Evolutionary conservation across 202 grass and related monocot species (phyloP), one percentile per base, ranked within the genome.

Genomic region (Zizania palustris): DNA sequence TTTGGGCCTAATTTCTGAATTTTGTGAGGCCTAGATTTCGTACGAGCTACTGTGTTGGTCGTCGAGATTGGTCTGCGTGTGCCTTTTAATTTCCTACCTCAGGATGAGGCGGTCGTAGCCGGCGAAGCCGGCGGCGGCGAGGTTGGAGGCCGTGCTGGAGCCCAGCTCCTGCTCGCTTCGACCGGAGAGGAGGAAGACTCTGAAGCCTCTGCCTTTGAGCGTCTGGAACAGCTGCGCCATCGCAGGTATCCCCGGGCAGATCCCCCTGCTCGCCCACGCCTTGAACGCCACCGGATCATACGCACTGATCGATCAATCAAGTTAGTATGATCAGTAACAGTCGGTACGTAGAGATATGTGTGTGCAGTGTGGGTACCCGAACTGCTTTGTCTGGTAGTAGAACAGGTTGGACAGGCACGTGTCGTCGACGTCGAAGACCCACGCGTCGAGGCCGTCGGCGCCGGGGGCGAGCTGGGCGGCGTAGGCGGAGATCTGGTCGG

Each of bases 401-500:
- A 67, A 43, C 59, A 93, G 84, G 76, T 97, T 97, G 56, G 94
- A 97, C 3, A 93, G 72, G 85, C 91, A 94, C 0, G 95, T 97
- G 77, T 97, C 91, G 78, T 97, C 89, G 35, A 97, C 49, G 73
- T 97, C 91, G 0, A 97, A 6, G 21, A 94, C 61, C 95, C 95
- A 97, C 4, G 91, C 91, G 63, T 97, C 91, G 60, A 71, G 84
- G 3, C 76, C 88, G 61, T 90, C 91, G 5, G 1, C 86, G 9
- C 5, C 80, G 9, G 70, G 74, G 5, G 36, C 42, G 6, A 73
- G 10, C 38, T 70, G 65, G 51, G 57, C 7, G 6, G 83, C 67
- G 78, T 93, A 93, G 13, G 35, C 60, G 34, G 38, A 44, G 56
- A 84, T 84, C 80, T 82, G 72, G 44, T 80, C 85, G 10, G 56